These are phyloP conservation scores for Gossypium rotundifolium DNA, from an alignment of 345 rosid species.

Conservation along the genomic window DNA sequence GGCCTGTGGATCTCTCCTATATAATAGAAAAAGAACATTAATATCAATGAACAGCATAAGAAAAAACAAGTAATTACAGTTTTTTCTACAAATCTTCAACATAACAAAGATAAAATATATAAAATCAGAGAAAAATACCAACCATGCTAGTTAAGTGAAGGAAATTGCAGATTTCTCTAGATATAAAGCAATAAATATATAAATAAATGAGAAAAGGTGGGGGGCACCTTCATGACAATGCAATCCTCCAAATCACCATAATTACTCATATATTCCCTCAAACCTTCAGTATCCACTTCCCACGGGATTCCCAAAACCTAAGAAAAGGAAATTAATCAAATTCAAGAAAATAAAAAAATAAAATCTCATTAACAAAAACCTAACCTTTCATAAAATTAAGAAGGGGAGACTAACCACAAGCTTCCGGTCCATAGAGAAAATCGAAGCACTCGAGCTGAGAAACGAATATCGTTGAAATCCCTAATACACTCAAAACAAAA, in stretches of 20 bases:
- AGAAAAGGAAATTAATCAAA: not conserved
- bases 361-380: not conserved
- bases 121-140: not conserved
- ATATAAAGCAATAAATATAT: not conserved
- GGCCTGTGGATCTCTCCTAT: conserved; percentile 86
- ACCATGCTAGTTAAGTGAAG: not conserved
- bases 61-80: not conserved
- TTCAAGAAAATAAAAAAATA: not conserved
- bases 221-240: conserved; percentile 88
- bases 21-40: conserved; percentile 2
- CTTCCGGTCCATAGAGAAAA: conserved; percentile 55
- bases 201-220: not conserved
- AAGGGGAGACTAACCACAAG: conserved; percentile 56
- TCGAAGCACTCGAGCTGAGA: conserved; percentile 4
- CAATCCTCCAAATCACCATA: conserved; percentile 97
- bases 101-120: not conserved
- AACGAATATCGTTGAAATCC: conserved; percentile 25
- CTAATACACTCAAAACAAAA: conserved; percentile 39
- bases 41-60: not conserved
- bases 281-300: conserved; percentile 92
- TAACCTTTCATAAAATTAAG: not conserved
- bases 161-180: not conserved
- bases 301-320: conserved; percentile 95
- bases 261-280: conserved; percentile 83
- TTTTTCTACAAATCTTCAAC: not conserved